Base-by-base conservation (phyloP, 352 stramenopile genomes). In the Pythium aphanidermatum region DNA sequence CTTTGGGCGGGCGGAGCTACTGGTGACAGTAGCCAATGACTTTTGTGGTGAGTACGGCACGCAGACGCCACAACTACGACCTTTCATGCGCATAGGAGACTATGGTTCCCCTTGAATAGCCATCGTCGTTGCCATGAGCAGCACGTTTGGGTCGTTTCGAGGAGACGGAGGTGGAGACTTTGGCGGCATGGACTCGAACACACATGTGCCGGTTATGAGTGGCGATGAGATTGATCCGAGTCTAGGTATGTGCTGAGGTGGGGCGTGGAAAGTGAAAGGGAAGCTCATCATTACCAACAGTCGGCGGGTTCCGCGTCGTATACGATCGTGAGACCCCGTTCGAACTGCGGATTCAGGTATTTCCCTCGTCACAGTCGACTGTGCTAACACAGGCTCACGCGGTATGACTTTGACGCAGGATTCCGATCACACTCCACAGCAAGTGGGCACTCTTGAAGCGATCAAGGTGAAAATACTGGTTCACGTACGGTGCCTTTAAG, bases 401-500 rank as follows among this genome's bases (percentile, higher is more conserved):
- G 14, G 21, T 56, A 5, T 20, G 2, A 17, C 11, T 37, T 1
- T 28, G 12, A 29, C 23, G 29, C 21, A 88, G 71, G 75, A 93
- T 40, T 63, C 64, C 2, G 83, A 93, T 50, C 90, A 88, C 40
- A 86, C 72, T n/a, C 78, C 81, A 12, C 81, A 94, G 44, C 80
- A 95, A 67, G 78, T 95, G 5, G 90, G 90, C 17, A 97, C 92
- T 6, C 71, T 98, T 5, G 92, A 98, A 51, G 87, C 88, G 9
- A 96, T 98, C 52, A 96, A 97, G 58, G 79, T 97, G 24, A 97
- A 97, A 58, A 94, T 98, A 16, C 73, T 97, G 32, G 68, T 97
- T 13, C 51, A 93, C 26, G 79, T 94, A 60, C 38, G 61, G 13
- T 29, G 20, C 16, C 8, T 28, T 16, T 4, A 19, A 2, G 25